Evolutionary conservation across 352 stramenopile species (phyloP), one percentile per base, ranked within the genome.

Genomic region (Pythium aristosporum): DNA sequence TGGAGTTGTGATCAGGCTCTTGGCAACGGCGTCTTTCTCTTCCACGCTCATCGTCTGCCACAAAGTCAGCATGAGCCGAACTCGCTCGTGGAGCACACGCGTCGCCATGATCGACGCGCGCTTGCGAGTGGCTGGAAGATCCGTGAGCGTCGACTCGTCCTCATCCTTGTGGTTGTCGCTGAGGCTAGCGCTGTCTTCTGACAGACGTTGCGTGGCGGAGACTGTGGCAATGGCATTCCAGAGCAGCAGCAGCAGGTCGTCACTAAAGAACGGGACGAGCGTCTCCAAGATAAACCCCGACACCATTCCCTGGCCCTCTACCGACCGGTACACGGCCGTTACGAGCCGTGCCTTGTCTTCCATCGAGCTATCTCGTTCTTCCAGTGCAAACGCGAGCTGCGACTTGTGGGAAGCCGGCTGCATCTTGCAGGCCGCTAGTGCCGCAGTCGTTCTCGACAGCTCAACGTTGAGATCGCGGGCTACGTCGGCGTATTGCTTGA

Each of bases 71-170:
- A 91, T 58, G 3, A 91, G 68, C 0, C 71, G 76, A 13, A 88
- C 79, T n/a, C 82, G 79, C 53, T 89, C 81, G 44, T 88, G 78
- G 0, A 91, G 68, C 18, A 89, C 76, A 5, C 77, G 71, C 13
- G 70, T 78, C 3, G 77, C 77, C 12, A 88, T 63, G 2, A 61
- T 72, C 6, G 75, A 68, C 11, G 73, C 80, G 32, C 73, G 70
- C 20, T 77, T 77, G 28, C 74, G 67, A 36, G 50, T 42, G 15
- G 39, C 23, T 2, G 42, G 21, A 39, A 28, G 55, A 41, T 18
- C 52, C 21, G 10, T 15, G 37, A 47, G 21, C 36, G 36, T 30
- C 25, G 20, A 6, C 13, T 0, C 44, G 18, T 55, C 49, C 13
- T 25, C 48, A 15, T 39, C 21, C 20, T 23, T 34, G 5, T 25